phyloP scores from a whole-genome alignment of 768 basidiomycete species.

The Coprinopsis sp. region DNA sequence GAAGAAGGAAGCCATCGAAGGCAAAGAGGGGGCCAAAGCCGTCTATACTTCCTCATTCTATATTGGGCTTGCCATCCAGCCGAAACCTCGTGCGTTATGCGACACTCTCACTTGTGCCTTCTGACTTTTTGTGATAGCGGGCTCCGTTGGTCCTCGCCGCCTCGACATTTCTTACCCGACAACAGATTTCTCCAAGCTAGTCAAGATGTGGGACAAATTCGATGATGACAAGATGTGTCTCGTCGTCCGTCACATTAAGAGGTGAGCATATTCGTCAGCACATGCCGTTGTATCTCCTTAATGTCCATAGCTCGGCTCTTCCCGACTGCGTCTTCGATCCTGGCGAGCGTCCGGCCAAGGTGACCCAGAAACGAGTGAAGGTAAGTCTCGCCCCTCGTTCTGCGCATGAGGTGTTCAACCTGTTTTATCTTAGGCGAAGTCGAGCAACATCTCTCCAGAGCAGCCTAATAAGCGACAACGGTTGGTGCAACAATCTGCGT shows the following conservation, averaged over 20 bases:
- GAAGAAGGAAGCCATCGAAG: constrained; percentile 74
- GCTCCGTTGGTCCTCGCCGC: constrained; percentile 69
- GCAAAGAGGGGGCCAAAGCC: constrained; percentile 68
- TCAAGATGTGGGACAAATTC: constrained; percentile 94
- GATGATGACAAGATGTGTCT: constrained; percentile 93
- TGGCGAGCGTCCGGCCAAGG: constrained; percentile 72
- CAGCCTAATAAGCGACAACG: constrained; percentile 80
- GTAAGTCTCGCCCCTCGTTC: constrained; percentile 28
- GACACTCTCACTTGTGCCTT: constrained; percentile 8
- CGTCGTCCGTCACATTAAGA: constrained; percentile 88
- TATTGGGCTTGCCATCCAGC: constrained; percentile 89
- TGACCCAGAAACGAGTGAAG: constrained; percentile 73
- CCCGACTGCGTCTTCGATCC: constrained; percentile 82
- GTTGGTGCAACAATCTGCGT: constrained; percentile 44
- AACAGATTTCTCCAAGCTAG: constrained; percentile 88
- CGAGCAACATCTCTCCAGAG: constrained; percentile 58
- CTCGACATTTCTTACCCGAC: constrained; percentile 98
- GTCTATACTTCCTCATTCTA: constrained; percentile 98
- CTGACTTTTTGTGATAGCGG: constrained; percentile 44
- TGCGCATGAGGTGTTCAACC: not conserved
- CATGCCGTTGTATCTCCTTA: constrained; percentile 3
- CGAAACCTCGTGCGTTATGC: constrained; percentile 66
- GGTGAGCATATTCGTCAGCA: constrained; percentile 39
- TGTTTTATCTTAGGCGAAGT: constrained; percentile 50
- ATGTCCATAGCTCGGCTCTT: constrained; percentile 51